phyloP scores from a whole-genome alignment of 495 filamentous ascomycete genomes.

The Podospora appendiculata region DNA sequence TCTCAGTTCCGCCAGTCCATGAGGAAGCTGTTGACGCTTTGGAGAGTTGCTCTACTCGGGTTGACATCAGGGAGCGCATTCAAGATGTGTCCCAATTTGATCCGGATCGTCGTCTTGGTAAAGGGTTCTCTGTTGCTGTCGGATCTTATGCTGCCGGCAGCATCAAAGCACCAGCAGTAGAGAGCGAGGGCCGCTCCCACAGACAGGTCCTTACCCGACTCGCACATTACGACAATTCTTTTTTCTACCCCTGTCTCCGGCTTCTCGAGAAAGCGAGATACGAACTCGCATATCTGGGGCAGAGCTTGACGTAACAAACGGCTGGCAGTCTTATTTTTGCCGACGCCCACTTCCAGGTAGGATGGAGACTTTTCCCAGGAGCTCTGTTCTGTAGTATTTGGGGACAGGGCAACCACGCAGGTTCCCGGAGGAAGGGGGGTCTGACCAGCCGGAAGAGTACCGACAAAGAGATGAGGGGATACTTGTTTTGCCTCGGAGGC shows the following conservation, averaged over 20 bases:
- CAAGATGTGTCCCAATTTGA: conserved; percentile 70
- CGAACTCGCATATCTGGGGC: conserved; percentile 46
- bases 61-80: conserved; percentile 66
- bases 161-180: conserved; percentile 33
- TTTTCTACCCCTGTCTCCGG: not conserved
- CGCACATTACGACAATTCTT: conserved; percentile 30
- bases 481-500: conserved; percentile 25
- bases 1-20: conserved; percentile 47
- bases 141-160: conserved; percentile 18
- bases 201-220: conserved; percentile 33
- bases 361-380: conserved; percentile 25
- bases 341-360: conserved; percentile 56
- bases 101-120: conserved; percentile 69
- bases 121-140: conserved; percentile 30
- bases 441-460: conserved; percentile 13
- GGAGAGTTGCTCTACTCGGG: conserved; percentile 71
- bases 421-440: not conserved
- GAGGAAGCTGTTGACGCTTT: conserved; percentile 81
- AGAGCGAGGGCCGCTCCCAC: conserved; percentile 43
- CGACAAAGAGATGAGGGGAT: conserved; percentile 26
- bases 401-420: conserved; percentile 22
- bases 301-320: conserved; percentile 64
- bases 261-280: conserved; percentile 15
- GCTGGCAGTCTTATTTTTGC: conserved; percentile 62
- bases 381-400: conserved; percentile 23